phyloP scores from a whole-genome alignment of 495 filamentous ascomycete species.

The Tuber borchii region DNA sequence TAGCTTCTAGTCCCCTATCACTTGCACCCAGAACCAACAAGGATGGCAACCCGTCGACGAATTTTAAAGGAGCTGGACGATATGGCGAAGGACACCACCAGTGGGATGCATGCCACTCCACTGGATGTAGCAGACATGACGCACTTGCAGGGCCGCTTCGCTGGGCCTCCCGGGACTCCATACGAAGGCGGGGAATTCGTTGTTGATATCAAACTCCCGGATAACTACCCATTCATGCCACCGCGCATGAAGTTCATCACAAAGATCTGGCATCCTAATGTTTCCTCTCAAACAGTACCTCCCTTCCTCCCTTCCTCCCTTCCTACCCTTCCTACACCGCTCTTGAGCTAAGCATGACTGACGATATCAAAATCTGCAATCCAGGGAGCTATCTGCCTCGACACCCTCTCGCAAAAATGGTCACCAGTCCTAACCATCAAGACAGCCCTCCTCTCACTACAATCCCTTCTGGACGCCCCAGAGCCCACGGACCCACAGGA shows the following conservation, averaged over 20 bases:
- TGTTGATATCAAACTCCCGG: constrained; percentile 80
- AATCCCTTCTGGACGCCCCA: constrained; percentile 84
- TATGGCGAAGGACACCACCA: constrained; percentile 68
- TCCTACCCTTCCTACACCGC: not conserved
- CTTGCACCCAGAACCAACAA: constrained; percentile 18
- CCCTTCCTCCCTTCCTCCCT: constrained; percentile 42
- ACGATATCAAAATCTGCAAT: not conserved
- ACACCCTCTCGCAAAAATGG: constrained; percentile 85
- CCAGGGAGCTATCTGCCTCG: constrained; percentile 94
- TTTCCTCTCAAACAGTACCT: constrained; percentile 88
- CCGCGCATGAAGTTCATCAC: constrained; percentile 91
- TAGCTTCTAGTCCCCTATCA: not conserved
- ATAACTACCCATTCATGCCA: constrained; percentile 87
- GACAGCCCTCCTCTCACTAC: constrained; percentile 83
- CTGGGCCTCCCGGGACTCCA: constrained; percentile 83
- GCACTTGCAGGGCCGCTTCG: constrained; percentile 75
- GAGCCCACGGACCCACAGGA: constrained; percentile 97
- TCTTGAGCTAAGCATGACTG: not conserved
- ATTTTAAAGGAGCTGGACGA: constrained; percentile 88
- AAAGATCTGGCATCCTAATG: constrained; percentile 96
- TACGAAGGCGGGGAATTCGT: constrained; percentile 82
- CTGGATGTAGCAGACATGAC: constrained; percentile 64
- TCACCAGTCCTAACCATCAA: constrained; percentile 94
- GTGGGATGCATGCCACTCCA: constrained; percentile 64
- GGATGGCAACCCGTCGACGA: constrained; percentile 76